Evolutionary conservation across 192 early-diverging fungal genomes (phyloP), one percentile per base, ranked within the genome.

Genomic region (Phycomyces nitens): DNA sequence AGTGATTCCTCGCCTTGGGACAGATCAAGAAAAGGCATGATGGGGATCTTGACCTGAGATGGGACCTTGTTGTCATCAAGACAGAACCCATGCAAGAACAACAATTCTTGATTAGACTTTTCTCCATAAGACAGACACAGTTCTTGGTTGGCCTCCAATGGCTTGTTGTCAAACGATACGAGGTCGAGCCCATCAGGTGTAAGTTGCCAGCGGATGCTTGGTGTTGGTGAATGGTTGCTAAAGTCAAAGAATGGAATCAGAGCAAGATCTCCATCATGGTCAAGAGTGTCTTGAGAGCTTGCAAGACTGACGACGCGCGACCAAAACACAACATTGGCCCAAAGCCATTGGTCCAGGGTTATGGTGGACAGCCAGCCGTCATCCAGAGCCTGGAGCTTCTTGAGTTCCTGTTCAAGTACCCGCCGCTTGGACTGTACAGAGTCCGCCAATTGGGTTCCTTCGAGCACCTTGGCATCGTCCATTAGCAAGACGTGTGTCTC

Each of bases 311-410:
- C 72, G 1, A 88, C 83, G 22, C 89, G 74, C 0, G 84, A 85
- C 89, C 89, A 91, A 57, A 87, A 88, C 15, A 86, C 72, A 1
- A 76, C 82, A 60, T 91, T 86, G 0, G 85, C 87, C 87, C 86
- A 91, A 7, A 73, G 54, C 68, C 77, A 89, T 8, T 64, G 40
- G 12, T 88, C 82, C 65, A 85, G 66, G 5, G 70, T 56, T 1
- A 83, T 39, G 11, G 67, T 51, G 16, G 38, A 27, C 26, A 60
- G 41, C 59, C 76, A 75, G 20, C 61, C 71, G 29, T 65, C 65
- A 23, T 64, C 43, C 12, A 38, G 24, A 1, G 47, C 21, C 0
- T 65, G 58, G 5, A 83, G 42, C 4, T 59, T 53, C 2, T 73
- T 68, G 52, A 72, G 82, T 62, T 88, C 87, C 1, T 68, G 55